A percentile compares a stretch with the other conserved stretches of the same genome.
These are phyloP conservation scores for Echites panduratus DNA, from an alignment of 257 asterid genomes.

Conservation along the genomic window DNA sequence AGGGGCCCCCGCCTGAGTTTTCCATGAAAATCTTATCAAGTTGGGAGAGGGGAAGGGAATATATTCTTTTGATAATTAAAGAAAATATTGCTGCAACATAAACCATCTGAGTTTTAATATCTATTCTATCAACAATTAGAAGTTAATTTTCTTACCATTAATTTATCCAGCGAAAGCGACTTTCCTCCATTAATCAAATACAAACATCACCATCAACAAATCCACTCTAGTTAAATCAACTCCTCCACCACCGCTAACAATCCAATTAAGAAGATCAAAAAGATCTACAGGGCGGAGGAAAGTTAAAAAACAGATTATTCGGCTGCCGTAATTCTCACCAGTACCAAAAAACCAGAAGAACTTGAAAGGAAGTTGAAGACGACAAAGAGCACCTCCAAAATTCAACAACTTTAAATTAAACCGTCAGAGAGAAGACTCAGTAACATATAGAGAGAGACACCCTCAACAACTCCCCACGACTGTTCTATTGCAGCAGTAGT, in stretches of 20 bases:
- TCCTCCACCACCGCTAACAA: not conserved
- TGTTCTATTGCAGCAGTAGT: conserved; percentile 25
- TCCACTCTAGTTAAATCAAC: not conserved
- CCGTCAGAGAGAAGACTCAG: too few species aligned
- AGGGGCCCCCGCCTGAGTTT: conserved; percentile 22
- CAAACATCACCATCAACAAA: not conserved
- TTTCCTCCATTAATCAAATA: not conserved
- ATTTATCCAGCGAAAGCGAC: conserved; percentile 35
- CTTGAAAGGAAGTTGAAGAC: too few species aligned
- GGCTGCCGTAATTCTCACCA: not conserved
- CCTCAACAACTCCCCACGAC: conserved; percentile 32
- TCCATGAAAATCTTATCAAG: conserved; percentile 11
- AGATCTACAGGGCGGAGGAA: conserved; percentile 14
- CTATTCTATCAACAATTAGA: too few species aligned
- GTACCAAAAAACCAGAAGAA: too few species aligned
- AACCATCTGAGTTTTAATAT: conserved; percentile 36
- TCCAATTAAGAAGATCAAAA: not conserved
- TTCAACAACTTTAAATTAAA: too few species aligned
- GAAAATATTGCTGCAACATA: conserved; percentile 42
- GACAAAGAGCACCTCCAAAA: not conserved
- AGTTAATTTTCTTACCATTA: too few species aligned
- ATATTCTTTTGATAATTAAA: not conserved
- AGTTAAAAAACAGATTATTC: conserved; percentile 3
- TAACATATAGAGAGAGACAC: too few species aligned
- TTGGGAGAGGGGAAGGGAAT: not conserved